A percentile compares a stretch with the other conserved stretches of the same genome.
phyloP scores from a whole-genome alignment of 2,329 filamentous ascomycete species.

The Fusarium fracticaudum region DNA sequence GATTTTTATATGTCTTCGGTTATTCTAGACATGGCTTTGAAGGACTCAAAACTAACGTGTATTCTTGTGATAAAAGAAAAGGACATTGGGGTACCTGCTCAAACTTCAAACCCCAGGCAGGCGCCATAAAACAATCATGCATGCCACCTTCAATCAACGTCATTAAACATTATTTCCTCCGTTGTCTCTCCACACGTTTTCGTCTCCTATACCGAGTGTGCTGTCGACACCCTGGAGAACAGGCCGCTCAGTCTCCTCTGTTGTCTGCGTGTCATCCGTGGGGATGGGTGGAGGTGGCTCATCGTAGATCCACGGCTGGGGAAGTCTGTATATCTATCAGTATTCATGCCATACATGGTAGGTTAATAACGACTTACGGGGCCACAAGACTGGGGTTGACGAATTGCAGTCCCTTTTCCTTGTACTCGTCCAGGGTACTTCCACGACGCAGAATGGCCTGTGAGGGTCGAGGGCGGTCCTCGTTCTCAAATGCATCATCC shows the following conservation, averaged over 20 bases:
- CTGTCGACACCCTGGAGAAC: constrained; percentile 49
- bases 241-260: constrained; percentile 38
- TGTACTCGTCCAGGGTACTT: constrained; percentile 76
- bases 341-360: constrained; percentile 4
- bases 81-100: not conserved
- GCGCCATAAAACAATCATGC: constrained; percentile 15
- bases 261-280: constrained; percentile 42
- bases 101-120: constrained; percentile 7
- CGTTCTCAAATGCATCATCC: constrained; percentile 51
- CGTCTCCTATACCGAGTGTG: constrained; percentile 52
- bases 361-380: constrained; percentile 62
- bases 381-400: constrained; percentile 78
- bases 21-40: not conserved
- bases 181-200: constrained; percentile 51
- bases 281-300: constrained; percentile 58
- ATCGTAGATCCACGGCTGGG: constrained; percentile 74
- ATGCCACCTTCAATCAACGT: not conserved
- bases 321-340: constrained; percentile 59
- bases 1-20: not conserved
- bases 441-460: constrained; percentile 59
- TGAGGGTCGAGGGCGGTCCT: constrained; percentile 51
- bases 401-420: constrained; percentile 75
- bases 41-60: not conserved
- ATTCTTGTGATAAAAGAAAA: not conserved
- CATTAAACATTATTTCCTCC: constrained; percentile 38